Evolutionary conservation across 164 flowering plant genomes (phyloP), one percentile per base, ranked within the genome.

Genomic region (Protea cynaroides): DNA sequence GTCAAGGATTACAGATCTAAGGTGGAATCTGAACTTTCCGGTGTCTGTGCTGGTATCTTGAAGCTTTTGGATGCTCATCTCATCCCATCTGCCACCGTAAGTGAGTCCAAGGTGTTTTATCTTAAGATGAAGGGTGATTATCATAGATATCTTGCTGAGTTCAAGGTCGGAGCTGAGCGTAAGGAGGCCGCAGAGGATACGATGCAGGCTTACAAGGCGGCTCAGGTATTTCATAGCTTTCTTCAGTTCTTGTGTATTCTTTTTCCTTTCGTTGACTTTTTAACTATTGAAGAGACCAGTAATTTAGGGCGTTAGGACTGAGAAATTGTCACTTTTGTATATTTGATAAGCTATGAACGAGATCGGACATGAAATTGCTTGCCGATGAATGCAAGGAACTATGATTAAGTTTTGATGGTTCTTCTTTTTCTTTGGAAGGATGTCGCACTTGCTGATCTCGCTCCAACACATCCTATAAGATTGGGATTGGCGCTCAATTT

Each of bases 111-210:
- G 75, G 92, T 90, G 50, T 90, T 90, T 67, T 90, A 83, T 67
- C 61, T 84, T 63, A 90, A 90, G 85, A 87, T 90, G 96, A 87
- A 89, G 74, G 96, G 93, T 0, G 96, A 90, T 74, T 90, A 90
- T 34, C 85, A 84, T 58, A 57, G 96, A 63, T 90, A 87, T 67
- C 44, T 87, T 46, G 93, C 93, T 0, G 96, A 89, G 79, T 87
- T 89, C 55, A 87, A 87, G 82, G 61, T 71, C 24, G 91, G 88
- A 0, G 78, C 71, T 13, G 89, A 83, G 72, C 65, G 87, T 61
- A 86, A 86, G 62, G 78, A 81, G 52, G 93, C 93, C 8, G 93
- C 91, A 1, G 96, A 87, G 65, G 84, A 83, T 57, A 86, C 94
- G 14, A 82, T 90, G 90, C 18, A 64, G 11, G 74, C 96, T n/a